phyloP scores from a whole-genome alignment of 306 rosid species.

The Prunus mongolica region DNA sequence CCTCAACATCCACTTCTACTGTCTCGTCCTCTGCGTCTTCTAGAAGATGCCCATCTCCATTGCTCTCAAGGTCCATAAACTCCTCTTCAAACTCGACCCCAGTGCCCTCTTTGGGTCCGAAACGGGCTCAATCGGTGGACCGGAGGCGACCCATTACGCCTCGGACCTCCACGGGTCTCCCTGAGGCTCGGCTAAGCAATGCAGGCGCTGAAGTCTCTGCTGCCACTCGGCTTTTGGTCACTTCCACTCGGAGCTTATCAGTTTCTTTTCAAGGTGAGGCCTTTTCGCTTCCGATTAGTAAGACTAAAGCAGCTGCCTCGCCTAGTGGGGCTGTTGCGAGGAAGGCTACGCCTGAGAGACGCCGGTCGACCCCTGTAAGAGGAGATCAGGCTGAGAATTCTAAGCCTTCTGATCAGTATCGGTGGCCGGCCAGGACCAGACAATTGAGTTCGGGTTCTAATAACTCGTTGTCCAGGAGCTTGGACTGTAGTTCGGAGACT shows the following conservation, averaged over 20 bases:
- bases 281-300: conserved; percentile 92
- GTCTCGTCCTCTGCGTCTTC: conserved; percentile 55
- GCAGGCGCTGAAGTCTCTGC: conserved; percentile 48
- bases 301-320: conserved; percentile 61
- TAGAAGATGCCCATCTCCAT: conserved; percentile 82
- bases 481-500: conserved; percentile 49
- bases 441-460: conserved; percentile 35
- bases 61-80: conserved; percentile 78
- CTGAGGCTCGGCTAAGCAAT: conserved; percentile 43
- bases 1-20: conserved; percentile 35
- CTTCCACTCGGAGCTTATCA: conserved; percentile 90
- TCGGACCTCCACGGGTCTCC: conserved; percentile 48
- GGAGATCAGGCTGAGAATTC: conserved; percentile 87
- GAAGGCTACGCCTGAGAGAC: conserved; percentile 84
- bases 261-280: conserved; percentile 97
- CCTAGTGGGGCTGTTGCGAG: conserved; percentile 42
- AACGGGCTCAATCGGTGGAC: conserved; percentile 87
- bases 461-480: conserved; percentile 53
- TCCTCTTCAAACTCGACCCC: conserved; percentile 52
- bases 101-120: conserved; percentile 40
- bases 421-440: conserved; percentile 85
- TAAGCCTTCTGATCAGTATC: conserved; percentile 66
- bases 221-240: conserved; percentile 81
- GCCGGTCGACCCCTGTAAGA: conserved; percentile 67
- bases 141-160: conserved; percentile 57